A percentile compares a stretch with the other conserved stretches of the same genome.
These are phyloP conservation scores for Calonectria fujianensis DNA, from an alignment of 2,329 filamentous ascomycete species.

Conservation along the genomic window DNA sequence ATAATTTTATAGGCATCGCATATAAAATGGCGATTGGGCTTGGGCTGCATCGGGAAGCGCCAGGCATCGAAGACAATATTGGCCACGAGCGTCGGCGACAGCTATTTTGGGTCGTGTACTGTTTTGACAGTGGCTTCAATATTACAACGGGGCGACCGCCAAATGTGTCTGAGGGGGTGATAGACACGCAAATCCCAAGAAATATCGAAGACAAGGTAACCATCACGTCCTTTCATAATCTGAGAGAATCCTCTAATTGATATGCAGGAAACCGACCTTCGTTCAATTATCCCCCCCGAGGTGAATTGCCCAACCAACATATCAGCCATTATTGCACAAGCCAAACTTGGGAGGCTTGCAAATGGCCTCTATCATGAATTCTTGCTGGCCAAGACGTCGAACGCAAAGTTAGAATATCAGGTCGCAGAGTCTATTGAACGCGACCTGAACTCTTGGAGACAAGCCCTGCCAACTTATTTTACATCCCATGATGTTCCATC, in stretches of 20 bases:
- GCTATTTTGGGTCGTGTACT: conserved; percentile 61
- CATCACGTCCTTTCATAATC: background rate
- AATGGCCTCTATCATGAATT: conserved; percentile 65
- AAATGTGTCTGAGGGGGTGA: conserved; percentile 58
- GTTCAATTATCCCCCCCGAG: conserved; percentile 47
- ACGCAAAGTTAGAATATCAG: conserved; percentile 59
- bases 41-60: conserved; percentile 65
- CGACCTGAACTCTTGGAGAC: conserved; percentile 59
- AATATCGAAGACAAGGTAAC: conserved; percentile 64
- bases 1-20: conserved; percentile 69
- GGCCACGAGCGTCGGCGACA: conserved; percentile 56
- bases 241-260: background rate
- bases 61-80: conserved; percentile 50
- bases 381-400: conserved; percentile 61
- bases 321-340: conserved; percentile 64
- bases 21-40: conserved; percentile 67
- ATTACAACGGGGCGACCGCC: conserved; percentile 67
- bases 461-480: conserved; percentile 60
- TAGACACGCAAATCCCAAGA: conserved; percentile 62
- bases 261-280: conserved; percentile 31
- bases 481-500: conserved; percentile 54
- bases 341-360: conserved; percentile 63
- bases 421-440: conserved; percentile 63
- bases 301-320: conserved; percentile 62
- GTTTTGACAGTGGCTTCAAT: conserved; percentile 65